A percentile compares a stretch with the other conserved stretches of the same genome.
Conservation (phyloP, 352 stramenopile species). For the Phytophthora litchii region DNA sequence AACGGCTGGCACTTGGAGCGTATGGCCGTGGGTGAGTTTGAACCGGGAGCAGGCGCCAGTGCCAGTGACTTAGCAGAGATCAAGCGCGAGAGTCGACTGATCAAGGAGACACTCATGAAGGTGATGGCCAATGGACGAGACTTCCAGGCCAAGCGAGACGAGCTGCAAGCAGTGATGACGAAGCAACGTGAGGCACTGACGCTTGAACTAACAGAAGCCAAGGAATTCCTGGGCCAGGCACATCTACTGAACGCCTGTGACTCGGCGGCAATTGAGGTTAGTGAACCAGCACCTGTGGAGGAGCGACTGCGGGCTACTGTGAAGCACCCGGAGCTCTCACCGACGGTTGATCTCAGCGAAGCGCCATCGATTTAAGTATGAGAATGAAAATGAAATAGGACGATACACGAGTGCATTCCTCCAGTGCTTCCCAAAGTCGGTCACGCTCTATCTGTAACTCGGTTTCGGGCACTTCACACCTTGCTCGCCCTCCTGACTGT, state of each 20-base stretch:
- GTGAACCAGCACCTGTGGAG: conserved; percentile 63
- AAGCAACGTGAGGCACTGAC: conserved; percentile 76
- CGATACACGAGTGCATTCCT: conserved; percentile 24
- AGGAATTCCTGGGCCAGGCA: conserved; percentile 76
- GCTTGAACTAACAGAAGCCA: conserved; percentile 64
- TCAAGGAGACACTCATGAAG: conserved; percentile 65
- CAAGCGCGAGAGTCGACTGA: conserved; percentile 58
- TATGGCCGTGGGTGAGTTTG: conserved; percentile 82
- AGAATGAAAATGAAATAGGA: conserved; percentile 3
- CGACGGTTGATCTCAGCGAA: conserved; percentile 56
- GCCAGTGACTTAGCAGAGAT: conserved; percentile 58
- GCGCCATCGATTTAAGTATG: conserved; percentile 52
- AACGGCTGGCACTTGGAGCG: conserved; percentile 83
- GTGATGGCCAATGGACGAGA: conserved; percentile 59
- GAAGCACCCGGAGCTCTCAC: conserved; percentile 48
- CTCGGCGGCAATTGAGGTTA: conserved; percentile 47
- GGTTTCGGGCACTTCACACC: conserved; percentile 13
- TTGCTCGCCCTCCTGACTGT: conserved; percentile 17
- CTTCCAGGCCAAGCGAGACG: conserved; percentile 61
- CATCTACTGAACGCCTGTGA: conserved; percentile 52
- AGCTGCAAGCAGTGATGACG: conserved; percentile 64
- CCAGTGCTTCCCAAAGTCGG: conserved; percentile 7
- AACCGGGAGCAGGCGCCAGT: conserved; percentile 32
- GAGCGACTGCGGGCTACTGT: conserved; percentile 66
- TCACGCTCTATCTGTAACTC: conserved; percentile 34